Conservation (phyloP, 1,139 yeast species). For the Pichiaceae sp. region DNA sequence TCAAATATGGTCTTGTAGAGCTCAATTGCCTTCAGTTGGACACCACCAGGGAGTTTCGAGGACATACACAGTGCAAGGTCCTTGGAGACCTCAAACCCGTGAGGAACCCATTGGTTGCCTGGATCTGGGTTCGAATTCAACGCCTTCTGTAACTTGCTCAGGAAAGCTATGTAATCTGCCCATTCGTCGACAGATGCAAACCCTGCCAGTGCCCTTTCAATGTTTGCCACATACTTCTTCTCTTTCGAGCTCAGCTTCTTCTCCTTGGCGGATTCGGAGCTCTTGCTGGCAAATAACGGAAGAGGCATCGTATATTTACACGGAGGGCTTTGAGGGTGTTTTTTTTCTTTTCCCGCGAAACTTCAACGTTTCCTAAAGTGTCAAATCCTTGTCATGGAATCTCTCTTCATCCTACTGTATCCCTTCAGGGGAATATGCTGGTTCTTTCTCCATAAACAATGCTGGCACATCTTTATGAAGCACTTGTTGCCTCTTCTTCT, state of each 20-base stretch:
- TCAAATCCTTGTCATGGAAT: background rate
- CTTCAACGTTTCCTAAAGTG: background rate
- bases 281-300: conserved; percentile 17
- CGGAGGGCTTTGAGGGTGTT: background rate
- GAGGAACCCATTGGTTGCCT: conserved; percentile 42
- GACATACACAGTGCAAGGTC: conserved; percentile 61
- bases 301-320: conserved; percentile 11
- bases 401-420: background rate
- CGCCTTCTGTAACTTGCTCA: conserved; percentile 70
- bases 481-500: conserved; percentile 41
- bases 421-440: conserved; percentile 17
- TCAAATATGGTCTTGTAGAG: conserved; percentile 66
- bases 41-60: conserved; percentile 84
- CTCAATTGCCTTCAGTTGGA: conserved; percentile 80
- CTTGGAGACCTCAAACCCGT: conserved; percentile 40
- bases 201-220: conserved; percentile 67
- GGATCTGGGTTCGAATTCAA: conserved; percentile 34
- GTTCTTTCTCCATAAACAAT: conserved; percentile 13
- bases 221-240: conserved; percentile 54
- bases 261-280: conserved; percentile 5
- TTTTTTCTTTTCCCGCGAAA: background rate
- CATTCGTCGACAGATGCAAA: conserved; percentile 83
- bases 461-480: conserved; percentile 17
- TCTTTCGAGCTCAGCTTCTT: conserved; percentile 42
- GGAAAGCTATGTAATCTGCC: conserved; percentile 96